Conservation (phyloP, 345 rosid species). For the Durio zibethinus region DNA sequence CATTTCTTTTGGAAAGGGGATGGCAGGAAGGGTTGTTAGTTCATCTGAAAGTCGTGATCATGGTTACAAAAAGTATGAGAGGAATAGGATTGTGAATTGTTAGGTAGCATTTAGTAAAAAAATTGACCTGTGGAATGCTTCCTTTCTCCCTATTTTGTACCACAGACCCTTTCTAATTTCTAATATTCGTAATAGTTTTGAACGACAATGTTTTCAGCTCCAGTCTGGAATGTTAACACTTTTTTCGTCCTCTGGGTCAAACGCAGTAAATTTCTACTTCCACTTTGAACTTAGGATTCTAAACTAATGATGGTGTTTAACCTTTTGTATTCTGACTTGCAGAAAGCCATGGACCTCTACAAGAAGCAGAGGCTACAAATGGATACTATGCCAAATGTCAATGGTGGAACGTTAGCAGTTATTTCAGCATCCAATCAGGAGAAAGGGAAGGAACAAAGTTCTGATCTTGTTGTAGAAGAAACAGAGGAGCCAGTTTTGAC, state of each 20-base stretch:
- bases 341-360: slow-evolving; percentile 79
- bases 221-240: neutral
- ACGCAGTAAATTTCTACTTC: neutral
- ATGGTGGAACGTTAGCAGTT: slow-evolving; percentile 23
- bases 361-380: slow-evolving; percentile 61
- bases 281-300: neutral
- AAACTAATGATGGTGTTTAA: neutral
- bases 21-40: neutral
- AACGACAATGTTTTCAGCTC: neutral
- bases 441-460: slow-evolving; percentile 25
- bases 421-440: slow-evolving; percentile 26
- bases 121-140: neutral
- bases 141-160: neutral
- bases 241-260: neutral
- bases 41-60: neutral
- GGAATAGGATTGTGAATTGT: neutral
- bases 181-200: neutral
- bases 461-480: slow-evolving; percentile 12
- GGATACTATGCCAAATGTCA: slow-evolving; percentile 30
- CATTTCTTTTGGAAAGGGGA: neutral
- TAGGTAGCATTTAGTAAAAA: neutral
- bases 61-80: neutral
- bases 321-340: slow-evolving; percentile 23
- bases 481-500: slow-evolving; percentile 12
- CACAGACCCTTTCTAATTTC: neutral